Evolutionary conservation across 768 basidiomycete genomes (phyloP).

Genomic region (Calocybe cyanea): DNA sequence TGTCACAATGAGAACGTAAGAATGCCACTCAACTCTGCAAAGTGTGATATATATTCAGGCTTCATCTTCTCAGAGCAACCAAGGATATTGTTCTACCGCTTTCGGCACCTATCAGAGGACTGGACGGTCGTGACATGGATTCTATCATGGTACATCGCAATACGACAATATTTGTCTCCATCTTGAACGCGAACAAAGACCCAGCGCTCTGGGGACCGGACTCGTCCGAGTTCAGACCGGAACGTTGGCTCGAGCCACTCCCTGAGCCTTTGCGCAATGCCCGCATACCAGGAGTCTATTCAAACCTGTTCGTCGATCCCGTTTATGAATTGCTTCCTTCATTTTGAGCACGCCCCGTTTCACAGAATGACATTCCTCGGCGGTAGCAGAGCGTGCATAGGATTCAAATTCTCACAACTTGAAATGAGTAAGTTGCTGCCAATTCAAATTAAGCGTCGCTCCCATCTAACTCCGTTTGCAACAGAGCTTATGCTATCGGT

Average conservation of each 20-base stretch:
- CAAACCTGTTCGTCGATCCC: slow-evolving; percentile 16
- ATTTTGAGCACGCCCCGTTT: not conserved
- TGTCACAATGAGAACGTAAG: not conserved
- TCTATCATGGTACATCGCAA: slow-evolving; percentile 26
- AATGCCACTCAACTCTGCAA: not conserved
- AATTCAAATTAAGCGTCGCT: not conserved
- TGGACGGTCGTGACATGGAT: slow-evolving; percentile 22
- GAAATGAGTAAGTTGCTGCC: slow-evolving; percentile 34
- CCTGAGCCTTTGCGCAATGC: slow-evolving; percentile 22
- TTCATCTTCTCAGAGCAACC: slow-evolving; percentile 3
- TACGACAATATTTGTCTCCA: slow-evolving; percentile 28
- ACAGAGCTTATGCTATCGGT: slow-evolving; percentile 27
- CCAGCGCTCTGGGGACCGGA: slow-evolving; percentile 38
- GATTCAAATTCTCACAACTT: slow-evolving; percentile 41
- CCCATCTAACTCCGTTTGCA: not conserved
- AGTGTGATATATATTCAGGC: not conserved
- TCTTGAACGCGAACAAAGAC: slow-evolving; percentile 32
- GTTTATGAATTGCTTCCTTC: not conserved
- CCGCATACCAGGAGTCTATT: slow-evolving; percentile 22
- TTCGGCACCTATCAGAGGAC: slow-evolving; percentile 21
- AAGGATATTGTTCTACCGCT: slow-evolving; percentile 30
- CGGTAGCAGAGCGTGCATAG: slow-evolving; percentile 32
- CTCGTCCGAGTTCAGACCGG: slow-evolving; percentile 35
- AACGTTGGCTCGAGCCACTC: slow-evolving; percentile 32
- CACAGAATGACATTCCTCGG: slow-evolving; percentile 34